phyloP scores from a whole-genome alignment of 2,329 filamentous ascomycete species.

The Talaromyces atroroseus region DNA sequence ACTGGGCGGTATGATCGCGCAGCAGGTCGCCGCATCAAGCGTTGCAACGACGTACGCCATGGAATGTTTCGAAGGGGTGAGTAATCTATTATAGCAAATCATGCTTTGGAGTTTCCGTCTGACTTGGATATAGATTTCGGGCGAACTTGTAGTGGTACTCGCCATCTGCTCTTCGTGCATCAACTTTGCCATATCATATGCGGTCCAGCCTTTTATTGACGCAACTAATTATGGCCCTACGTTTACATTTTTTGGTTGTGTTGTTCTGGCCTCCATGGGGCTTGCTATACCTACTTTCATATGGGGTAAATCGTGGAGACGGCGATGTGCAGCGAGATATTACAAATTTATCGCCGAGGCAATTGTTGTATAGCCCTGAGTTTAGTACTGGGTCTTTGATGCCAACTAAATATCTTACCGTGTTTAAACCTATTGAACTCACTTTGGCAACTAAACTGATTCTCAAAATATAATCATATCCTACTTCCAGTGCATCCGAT shows the following conservation, averaged over 20 bases:
- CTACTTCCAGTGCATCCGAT: too few relatives aligned
- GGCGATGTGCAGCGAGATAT: conserved; percentile 16
- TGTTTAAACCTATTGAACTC: too few relatives aligned
- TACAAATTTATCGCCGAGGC: conserved; percentile 23
- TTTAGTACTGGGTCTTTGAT: too few relatives aligned
- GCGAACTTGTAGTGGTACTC: conserved; percentile 34
- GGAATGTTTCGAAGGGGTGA: conserved; percentile 36
- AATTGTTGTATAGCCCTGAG: neutral
- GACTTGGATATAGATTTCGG: conserved; percentile 24
- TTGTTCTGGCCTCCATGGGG: conserved; percentile 18
- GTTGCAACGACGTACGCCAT: conserved; percentile 35
- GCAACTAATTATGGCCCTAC: conserved; percentile 27
- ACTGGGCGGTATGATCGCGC: conserved; percentile 36
- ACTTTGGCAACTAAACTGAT: too few relatives aligned
- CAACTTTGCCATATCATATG: conserved; percentile 35
- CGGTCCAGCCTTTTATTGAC: conserved; percentile 37
- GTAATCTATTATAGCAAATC: neutral
- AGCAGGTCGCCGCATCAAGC: conserved; percentile 30
- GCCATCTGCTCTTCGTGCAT: conserved; percentile 31
- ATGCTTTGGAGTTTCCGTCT: too few relatives aligned
- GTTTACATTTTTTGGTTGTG: conserved; percentile 33
- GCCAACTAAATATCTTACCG: too few relatives aligned
- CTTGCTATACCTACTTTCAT: conserved; percentile 25
- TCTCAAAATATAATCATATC: too few relatives aligned
- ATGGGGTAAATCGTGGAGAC: conserved; percentile 32